A percentile compares a stretch with the other conserved stretches of the same genome.
These are phyloP conservation scores for Pistacia vera DNA, from an alignment of 345 rosid genomes.

Conservation along the genomic window DNA sequence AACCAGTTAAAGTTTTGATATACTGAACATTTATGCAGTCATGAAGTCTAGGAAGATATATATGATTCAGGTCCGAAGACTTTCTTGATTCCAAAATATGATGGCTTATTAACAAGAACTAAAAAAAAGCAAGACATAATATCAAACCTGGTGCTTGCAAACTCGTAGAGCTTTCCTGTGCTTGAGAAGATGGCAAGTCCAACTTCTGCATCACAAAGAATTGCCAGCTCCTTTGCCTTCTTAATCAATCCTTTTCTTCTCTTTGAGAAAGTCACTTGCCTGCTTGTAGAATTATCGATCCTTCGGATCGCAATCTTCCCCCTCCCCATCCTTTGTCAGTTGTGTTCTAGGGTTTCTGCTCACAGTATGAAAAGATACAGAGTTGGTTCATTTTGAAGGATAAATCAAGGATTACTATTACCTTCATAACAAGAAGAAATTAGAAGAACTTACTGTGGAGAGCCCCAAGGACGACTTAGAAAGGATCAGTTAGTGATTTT, in stretches of 20 bases:
- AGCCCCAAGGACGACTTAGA: slow-evolving; percentile 15
- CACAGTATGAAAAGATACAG: not conserved
- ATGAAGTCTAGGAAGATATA: not conserved
- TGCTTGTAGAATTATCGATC: slow-evolving; percentile 48
- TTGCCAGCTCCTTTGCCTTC: slow-evolving; percentile 45
- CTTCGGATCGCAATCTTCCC: slow-evolving; percentile 49
- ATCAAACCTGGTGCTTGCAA: slow-evolving; percentile 44
- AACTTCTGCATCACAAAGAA: slow-evolving; percentile 54
- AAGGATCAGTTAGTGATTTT: slow-evolving; percentile 10
- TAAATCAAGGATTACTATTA: slow-evolving; percentile 6
- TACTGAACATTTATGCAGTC: not conserved
- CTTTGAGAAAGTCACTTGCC: slow-evolving; percentile 58
- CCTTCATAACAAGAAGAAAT: slow-evolving; percentile 5
- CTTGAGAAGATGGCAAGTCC: slow-evolving; percentile 46
- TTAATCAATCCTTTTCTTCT: slow-evolving; percentile 50
- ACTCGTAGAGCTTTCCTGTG: slow-evolving; percentile 46
- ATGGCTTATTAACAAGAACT: not conserved
- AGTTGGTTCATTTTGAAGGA: not conserved
- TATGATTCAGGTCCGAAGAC: not conserved
- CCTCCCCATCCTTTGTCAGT: slow-evolving; percentile 40
- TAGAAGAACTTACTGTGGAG: slow-evolving; percentile 29
- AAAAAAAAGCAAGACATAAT: not conserved
- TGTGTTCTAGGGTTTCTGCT: slow-evolving; percentile 38
- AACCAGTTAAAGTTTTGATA: not conserved
- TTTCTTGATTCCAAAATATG: not conserved